These are phyloP conservation scores for Abelmoschus esculentus DNA, from an alignment of 345 rosid species.

Conservation along the genomic window DNA sequence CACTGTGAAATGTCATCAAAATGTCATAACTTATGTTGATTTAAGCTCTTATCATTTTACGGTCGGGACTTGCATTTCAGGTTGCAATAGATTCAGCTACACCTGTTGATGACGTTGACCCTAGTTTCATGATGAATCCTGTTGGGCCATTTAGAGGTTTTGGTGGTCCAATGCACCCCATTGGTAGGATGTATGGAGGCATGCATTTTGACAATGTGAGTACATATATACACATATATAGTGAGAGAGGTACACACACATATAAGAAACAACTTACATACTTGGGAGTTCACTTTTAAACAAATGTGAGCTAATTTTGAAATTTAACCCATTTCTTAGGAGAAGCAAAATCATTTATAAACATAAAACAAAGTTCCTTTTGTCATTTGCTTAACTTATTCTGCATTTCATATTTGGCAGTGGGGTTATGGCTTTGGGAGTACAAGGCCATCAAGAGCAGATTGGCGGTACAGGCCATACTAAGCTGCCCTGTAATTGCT, in stretches of 20 bases:
- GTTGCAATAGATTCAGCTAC: constrained; percentile 98
- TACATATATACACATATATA: background rate
- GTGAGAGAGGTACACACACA: background rate
- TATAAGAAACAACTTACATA: too few species aligned
- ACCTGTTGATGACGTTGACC: constrained; percentile 79
- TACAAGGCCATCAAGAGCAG: constrained; percentile 72
- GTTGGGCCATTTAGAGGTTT: constrained; percentile 62
- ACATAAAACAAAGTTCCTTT: background rate
- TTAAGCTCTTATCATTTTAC: background rate
- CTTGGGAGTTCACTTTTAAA: background rate
- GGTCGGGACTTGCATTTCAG: constrained; percentile 29
- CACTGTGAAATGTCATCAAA: background rate
- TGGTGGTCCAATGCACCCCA: constrained; percentile 77
- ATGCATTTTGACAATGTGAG: constrained; percentile 68
- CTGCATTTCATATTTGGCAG: constrained; percentile 26
- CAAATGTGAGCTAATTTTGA: background rate
- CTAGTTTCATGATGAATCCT: constrained; percentile 49
- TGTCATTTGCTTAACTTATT: background rate
- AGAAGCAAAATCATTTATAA: background rate
- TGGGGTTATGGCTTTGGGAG: constrained; percentile 69
- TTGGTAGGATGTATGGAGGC: constrained; percentile 77
- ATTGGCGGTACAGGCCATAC: constrained; percentile 93
- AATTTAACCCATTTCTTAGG: background rate
- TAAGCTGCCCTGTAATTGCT: background rate
- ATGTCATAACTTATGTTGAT: background rate